Evolutionary conservation across 1,284 basidiomycete genomes (phyloP).

Genomic region (Omphalotus olearius): DNA sequence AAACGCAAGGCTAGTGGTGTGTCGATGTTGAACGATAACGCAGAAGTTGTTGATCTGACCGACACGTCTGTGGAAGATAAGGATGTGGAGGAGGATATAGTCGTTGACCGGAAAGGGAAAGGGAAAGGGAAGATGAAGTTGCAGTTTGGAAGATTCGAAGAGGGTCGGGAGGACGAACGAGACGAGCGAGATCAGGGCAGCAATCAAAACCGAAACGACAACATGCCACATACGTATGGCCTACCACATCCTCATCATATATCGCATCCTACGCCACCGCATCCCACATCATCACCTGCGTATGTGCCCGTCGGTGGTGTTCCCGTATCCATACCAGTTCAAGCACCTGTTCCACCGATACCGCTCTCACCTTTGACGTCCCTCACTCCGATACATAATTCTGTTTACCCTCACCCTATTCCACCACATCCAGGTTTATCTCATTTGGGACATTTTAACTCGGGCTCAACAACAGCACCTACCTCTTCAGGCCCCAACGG

Average conservation of each 20-base stretch:
- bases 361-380: constrained; percentile 1
- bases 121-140: constrained; percentile 33
- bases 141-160: constrained; percentile 52
- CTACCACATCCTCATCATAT: constrained; percentile 11
- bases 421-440: constrained; percentile 4
- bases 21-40: constrained; percentile 6
- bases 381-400: constrained; percentile 1
- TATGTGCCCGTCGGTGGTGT: constrained; percentile 3
- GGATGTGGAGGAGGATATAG: constrained; percentile 4
- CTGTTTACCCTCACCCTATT: constrained; percentile 2
- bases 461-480: constrained; percentile 7
- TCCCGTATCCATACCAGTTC: neutral
- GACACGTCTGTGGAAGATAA: constrained; percentile 14
- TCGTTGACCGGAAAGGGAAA: too few species aligned
- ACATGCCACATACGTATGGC: too few species aligned
- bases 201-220: too few species aligned
- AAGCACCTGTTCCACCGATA: constrained; percentile 3
- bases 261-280: constrained; percentile 2
- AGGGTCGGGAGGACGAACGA: constrained; percentile 8
- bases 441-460: constrained; percentile 3
- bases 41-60: constrained; percentile 33
- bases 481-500: neutral
- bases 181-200: too few species aligned
- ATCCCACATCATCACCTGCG: neutral
- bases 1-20: constrained; percentile 7